These are phyloP conservation scores for Globisporangium uncinulatum DNA, from an alignment of 352 stramenopile genomes.

Conservation along the genomic window DNA sequence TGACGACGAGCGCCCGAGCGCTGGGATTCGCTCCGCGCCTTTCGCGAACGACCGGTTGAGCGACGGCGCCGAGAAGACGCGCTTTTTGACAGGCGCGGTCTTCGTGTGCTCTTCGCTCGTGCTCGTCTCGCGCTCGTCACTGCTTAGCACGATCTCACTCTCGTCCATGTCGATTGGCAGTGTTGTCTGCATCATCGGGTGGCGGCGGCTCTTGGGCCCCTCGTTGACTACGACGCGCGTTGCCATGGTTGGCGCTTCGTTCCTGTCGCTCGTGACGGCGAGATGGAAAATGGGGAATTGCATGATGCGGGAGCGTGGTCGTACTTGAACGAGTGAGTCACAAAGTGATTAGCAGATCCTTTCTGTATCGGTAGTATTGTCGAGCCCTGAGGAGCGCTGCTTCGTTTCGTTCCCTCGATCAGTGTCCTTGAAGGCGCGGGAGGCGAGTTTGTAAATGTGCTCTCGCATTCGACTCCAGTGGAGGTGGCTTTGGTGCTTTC, in stretches of 20 bases:
- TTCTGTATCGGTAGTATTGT: too few relatives aligned
- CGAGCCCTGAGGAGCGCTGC: too few relatives aligned
- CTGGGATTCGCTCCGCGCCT: conserved; percentile 9
- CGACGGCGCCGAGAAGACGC: conserved; percentile 31
- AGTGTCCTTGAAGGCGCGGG: too few relatives aligned
- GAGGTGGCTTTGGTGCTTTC: too few relatives aligned
- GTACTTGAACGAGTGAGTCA: too few relatives aligned
- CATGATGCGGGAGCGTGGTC: too few relatives aligned
- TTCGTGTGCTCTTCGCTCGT: neutral
- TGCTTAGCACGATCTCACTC: neutral
- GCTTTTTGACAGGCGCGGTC: conserved; percentile 17
- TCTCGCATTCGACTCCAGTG: too few relatives aligned
- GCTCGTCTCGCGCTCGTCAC: neutral
- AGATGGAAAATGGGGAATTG: neutral
- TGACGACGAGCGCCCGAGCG: conserved; percentile 18
- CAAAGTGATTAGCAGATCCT: too few relatives aligned
- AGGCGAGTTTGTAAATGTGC: too few relatives aligned
- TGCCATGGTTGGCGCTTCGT: neutral
- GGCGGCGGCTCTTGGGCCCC: neutral
- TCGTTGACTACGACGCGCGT: neutral
- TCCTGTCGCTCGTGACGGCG: neutral
- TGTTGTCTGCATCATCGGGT: neutral
- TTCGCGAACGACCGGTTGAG: conserved; percentile 30
- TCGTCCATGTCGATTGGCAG: conserved; percentile 1
- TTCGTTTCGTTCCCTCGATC: too few relatives aligned